Conservation (phyloP, 75 land plant species). For the Selaginella tamariscina region DNA sequence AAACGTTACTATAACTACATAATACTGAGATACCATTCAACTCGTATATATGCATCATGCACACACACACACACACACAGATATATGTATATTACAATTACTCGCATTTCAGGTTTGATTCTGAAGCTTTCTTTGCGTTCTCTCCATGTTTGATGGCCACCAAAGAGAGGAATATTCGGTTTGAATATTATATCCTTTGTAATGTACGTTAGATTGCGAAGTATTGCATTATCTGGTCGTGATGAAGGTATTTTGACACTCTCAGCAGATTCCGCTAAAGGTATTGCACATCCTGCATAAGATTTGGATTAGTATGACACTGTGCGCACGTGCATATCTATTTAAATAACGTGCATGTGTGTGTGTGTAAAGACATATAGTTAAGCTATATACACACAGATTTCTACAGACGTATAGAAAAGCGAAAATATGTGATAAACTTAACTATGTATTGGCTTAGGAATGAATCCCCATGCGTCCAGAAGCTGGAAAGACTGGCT, state of each 20-base stretch:
- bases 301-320: neutral
- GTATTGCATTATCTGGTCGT: constrained; percentile 24
- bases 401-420: neutral
- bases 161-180: constrained; percentile 46
- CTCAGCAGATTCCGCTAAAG: constrained; percentile 37
- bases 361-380: too few species aligned
- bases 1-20: constrained; percentile 1
- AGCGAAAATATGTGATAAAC: neutral
- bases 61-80: too few species aligned
- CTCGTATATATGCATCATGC: too few species aligned
- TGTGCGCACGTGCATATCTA: too few species aligned
- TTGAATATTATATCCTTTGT: constrained; percentile 20
- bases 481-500: constrained; percentile 38
- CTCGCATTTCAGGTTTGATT: constrained; percentile 58
- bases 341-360: too few species aligned
- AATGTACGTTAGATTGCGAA: constrained; percentile 39
- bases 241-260: constrained; percentile 34
- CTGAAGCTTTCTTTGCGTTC: constrained; percentile 62
- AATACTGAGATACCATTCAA: too few species aligned
- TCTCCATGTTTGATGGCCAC: constrained; percentile 58
- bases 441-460: constrained; percentile 61
- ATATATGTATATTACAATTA: too few species aligned
- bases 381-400: too few species aligned
- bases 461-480: constrained; percentile 44
- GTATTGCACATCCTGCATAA: constrained; percentile 56